Conservation (phyloP, 2,329 filamentous ascomycete genomes). For the Pseudopithomyces chartarum region DNA sequence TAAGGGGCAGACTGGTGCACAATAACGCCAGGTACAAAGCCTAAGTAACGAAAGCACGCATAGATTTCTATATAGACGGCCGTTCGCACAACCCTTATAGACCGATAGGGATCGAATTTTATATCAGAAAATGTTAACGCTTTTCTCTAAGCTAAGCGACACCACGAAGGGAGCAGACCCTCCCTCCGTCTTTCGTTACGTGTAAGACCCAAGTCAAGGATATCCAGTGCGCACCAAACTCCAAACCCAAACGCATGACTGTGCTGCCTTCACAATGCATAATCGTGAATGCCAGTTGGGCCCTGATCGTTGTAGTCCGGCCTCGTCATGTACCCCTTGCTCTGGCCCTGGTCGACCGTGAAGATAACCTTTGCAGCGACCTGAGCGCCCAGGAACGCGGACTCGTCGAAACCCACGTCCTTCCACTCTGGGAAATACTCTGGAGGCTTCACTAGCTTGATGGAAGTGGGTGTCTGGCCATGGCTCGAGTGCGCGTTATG, state of each 20-base stretch:
- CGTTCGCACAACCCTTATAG: neutral
- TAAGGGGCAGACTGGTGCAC: slow-evolving; percentile 82
- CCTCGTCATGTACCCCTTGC: slow-evolving; percentile 71
- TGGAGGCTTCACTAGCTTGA: slow-evolving; percentile 77
- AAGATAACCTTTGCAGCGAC: slow-evolving; percentile 80
- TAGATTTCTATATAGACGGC: neutral
- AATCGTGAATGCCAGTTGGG: slow-evolving; percentile 67
- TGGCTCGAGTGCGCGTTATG: slow-evolving; percentile 65
- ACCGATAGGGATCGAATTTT: neutral
- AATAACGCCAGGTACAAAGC: slow-evolving; percentile 19
- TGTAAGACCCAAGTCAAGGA: slow-evolving; percentile 4
- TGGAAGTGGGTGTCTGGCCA: slow-evolving; percentile 79
- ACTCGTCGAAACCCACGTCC: slow-evolving; percentile 75
- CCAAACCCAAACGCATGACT: slow-evolving; percentile 19
- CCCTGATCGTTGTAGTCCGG: slow-evolving; percentile 71
- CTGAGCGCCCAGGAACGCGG: slow-evolving; percentile 84
- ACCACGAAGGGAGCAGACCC: neutral
- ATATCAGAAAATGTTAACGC: neutral
- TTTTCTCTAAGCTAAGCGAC: neutral
- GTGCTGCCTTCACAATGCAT: slow-evolving; percentile 35
- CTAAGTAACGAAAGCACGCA: neutral
- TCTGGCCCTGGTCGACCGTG: slow-evolving; percentile 68
- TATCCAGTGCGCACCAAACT: slow-evolving; percentile 19
- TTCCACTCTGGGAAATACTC: slow-evolving; percentile 93
- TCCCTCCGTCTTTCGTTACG: neutral